A percentile compares a stretch with the other conserved stretches of the same genome.
Conservation (phyloP, 305 asterid species). For the Rubia balearica region DNA sequence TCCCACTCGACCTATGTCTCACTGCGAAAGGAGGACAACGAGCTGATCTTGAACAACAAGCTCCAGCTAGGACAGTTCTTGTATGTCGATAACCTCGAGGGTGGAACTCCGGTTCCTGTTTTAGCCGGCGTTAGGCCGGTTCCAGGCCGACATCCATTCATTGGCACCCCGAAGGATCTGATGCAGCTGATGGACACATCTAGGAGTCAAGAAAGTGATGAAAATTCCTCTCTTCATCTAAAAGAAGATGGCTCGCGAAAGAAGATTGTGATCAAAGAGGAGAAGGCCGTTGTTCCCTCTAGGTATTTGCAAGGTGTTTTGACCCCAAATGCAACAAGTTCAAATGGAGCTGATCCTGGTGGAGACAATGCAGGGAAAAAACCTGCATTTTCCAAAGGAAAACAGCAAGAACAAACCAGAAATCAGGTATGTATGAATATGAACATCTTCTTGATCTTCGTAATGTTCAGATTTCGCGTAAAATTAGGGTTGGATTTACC, state of each 20-base stretch:
- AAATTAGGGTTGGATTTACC: background rate
- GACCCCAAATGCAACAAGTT: constrained; percentile 37
- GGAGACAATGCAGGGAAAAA: constrained; percentile 33
- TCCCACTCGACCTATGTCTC: constrained; percentile 80
- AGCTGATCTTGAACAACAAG: constrained; percentile 71
- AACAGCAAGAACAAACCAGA: constrained; percentile 39
- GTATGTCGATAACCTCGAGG: constrained; percentile 65
- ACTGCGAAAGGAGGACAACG: constrained; percentile 50
- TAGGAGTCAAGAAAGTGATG: constrained; percentile 17
- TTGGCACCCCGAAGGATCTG: constrained; percentile 72
- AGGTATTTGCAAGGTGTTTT: constrained; percentile 72
- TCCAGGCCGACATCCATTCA: constrained; percentile 75
- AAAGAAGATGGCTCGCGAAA: constrained; percentile 38
- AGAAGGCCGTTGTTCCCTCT: constrained; percentile 63
- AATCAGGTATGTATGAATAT: constrained; percentile 42
- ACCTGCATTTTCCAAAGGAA: constrained; percentile 29
- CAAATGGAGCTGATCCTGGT: constrained; percentile 30
- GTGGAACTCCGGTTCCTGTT: constrained; percentile 68
- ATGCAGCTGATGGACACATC: constrained; percentile 65
- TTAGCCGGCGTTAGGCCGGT: constrained; percentile 66
- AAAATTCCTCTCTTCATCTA: constrained; percentile 14
- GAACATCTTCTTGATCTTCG: background rate
- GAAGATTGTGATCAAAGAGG: constrained; percentile 75
- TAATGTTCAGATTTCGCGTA: background rate
- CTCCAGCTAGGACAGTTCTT: constrained; percentile 72